Base-by-base conservation (phyloP, 805 yeast species). In the Sungouiella thailandica region DNA sequence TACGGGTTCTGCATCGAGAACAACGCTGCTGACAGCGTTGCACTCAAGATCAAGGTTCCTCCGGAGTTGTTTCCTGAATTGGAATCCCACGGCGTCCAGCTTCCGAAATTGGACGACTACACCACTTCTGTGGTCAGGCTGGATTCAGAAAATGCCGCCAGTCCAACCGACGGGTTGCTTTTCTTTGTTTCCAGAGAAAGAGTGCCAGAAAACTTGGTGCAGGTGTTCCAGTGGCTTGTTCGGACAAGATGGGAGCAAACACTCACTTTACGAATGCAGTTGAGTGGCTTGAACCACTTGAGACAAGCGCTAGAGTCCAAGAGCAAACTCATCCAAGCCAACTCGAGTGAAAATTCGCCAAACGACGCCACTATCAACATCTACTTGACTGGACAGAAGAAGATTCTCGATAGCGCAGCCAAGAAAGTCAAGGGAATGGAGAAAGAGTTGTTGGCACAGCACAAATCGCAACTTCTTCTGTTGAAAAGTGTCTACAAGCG, bases 1-100 rank as follows among this genome's bases (percentile, higher is more conserved):
- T 89, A 89, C 54, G 97, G 97, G 0, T 89, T 89, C 57, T 71
- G 78, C 7, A 31, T 78, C 2, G 70, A 69, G 12, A 58, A 72
- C 29, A 83, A 83, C 45, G 60, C 61, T 7, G 76, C 76, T 23
- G 90, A 84, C 42, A 50, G 62, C 4, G 61, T 79, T 2, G 77
- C 77, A 11, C 65, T 88, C 28, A 70, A 82, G 4, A 64, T 87
- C 36, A 76, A 76, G 49, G 59, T 84, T 2, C 72, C 71, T 35
- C 43, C 17, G 28, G 59, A 34, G 34, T 53, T 46, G 23, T 27
- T 64, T 17, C 53, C 52, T 0, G 55, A 52, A 11, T 55, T 73
- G 11, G 49, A 55, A 23, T 35, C 41, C 4, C 47, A 53, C 32
- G 74, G 74, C 1, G 56, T 73, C 6, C 45, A 55, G 14, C 53